A percentile compares a stretch with the other conserved stretches of the same genome.
phyloP scores from a whole-genome alignment of 257 asterid species.

The Solanum chiquidenum region DNA sequence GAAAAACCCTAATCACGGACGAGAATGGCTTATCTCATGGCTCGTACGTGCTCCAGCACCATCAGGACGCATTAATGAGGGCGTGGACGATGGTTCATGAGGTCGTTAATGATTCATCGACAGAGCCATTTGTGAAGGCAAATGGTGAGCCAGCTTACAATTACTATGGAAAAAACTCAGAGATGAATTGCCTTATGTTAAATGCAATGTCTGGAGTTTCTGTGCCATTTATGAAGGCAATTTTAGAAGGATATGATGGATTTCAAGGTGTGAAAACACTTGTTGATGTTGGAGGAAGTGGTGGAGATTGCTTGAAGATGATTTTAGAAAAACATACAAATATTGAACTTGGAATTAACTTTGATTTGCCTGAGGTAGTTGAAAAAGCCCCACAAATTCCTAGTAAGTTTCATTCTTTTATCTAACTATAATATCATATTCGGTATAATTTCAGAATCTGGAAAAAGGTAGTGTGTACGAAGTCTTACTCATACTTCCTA shows the following conservation, averaged over 20 bases:
- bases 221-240: conserved; percentile 19
- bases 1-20: conserved; percentile 14
- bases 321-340: conserved; percentile 9
- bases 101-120: conserved; percentile 9
- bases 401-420: background rate
- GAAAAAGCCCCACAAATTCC: conserved; percentile 16
- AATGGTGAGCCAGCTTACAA: conserved; percentile 13
- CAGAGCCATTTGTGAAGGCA: conserved; percentile 16
- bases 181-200: conserved; percentile 17
- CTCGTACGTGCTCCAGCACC: conserved; percentile 18
- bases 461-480: too few species aligned
- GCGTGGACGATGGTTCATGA: conserved; percentile 25
- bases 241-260: conserved; percentile 16
- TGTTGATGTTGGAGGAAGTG: conserved; percentile 22
- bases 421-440: too few species aligned
- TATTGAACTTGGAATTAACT: conserved; percentile 13
- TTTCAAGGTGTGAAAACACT: conserved; percentile 11
- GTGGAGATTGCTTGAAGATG: conserved; percentile 20
- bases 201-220: conserved; percentile 22
- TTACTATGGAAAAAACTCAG: conserved; percentile 8
- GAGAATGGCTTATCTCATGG: conserved; percentile 10
- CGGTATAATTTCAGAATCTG: too few species aligned
- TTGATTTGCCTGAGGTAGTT: conserved; percentile 22
- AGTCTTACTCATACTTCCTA: too few species aligned
- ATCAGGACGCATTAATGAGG: conserved; percentile 14